Evolutionary conservation across 2,329 filamentous ascomycete genomes (phyloP).

Genomic region (Cladophialophora yegresii): DNA sequence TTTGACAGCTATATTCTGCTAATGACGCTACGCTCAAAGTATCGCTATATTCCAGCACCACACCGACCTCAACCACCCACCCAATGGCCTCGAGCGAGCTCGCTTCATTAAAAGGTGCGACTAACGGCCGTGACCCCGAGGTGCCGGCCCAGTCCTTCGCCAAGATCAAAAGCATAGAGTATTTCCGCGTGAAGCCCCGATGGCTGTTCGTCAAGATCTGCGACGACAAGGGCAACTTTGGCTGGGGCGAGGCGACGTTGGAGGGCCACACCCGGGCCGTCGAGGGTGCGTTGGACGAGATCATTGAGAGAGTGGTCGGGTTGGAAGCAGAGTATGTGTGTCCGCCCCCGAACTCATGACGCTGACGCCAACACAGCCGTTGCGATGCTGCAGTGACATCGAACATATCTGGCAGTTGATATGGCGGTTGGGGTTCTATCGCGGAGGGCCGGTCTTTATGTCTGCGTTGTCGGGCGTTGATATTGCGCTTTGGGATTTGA

Average conservation of each 20-base stretch:
- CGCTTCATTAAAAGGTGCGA: slow-evolving; percentile 19
- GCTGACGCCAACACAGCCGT: too few species aligned
- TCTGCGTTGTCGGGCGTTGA: slow-evolving; percentile 75
- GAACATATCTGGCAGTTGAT: slow-evolving; percentile 71
- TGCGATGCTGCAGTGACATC: slow-evolving; percentile 55
- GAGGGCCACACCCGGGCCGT: slow-evolving; percentile 74
- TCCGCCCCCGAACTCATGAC: not conserved
- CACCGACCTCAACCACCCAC: not conserved
- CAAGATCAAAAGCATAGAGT: slow-evolving; percentile 65
- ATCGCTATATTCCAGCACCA: not conserved
- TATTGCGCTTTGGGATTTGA: slow-evolving; percentile 78
- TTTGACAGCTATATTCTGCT: too few species aligned
- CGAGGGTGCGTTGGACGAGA: slow-evolving; percentile 71
- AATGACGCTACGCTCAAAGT: too few species aligned
- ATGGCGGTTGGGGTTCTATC: slow-evolving; percentile 72
- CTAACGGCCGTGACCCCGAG: slow-evolving; percentile 16
- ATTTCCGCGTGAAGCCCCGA: slow-evolving; percentile 72
- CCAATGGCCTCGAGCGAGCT: slow-evolving; percentile 33
- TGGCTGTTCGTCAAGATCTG: slow-evolving; percentile 79
- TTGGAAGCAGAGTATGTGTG: slow-evolving; percentile 67
- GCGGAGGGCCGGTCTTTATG: slow-evolving; percentile 79
- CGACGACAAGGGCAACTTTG: slow-evolving; percentile 63
- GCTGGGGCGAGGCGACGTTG: slow-evolving; percentile 74
- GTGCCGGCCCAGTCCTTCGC: slow-evolving; percentile 13
- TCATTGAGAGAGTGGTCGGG: slow-evolving; percentile 63